Conservation (phyloP, 257 asterid species). For the Linaria vulgaris region DNA sequence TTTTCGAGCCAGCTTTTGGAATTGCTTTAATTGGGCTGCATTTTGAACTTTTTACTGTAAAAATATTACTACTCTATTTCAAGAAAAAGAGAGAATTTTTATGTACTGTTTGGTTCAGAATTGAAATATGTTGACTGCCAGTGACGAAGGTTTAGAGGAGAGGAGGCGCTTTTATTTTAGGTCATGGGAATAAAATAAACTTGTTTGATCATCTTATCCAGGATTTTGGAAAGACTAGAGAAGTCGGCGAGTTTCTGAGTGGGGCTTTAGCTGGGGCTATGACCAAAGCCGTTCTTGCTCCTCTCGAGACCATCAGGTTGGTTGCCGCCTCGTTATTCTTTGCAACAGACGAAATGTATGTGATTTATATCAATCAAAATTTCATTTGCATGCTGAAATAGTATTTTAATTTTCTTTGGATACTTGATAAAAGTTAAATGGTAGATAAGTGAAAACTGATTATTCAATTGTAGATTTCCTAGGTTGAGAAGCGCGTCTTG, state of each 20-base stretch:
- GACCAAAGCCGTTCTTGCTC: slow-evolving; percentile 97
- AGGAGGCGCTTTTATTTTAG: slow-evolving; percentile 13
- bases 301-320: slow-evolving; percentile 96
- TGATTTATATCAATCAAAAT: not conserved
- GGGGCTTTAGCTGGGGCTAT: slow-evolving; percentile 97
- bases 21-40: too few species aligned
- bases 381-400: not conserved
- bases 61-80: too few species aligned
- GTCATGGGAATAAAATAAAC: slow-evolving; percentile 11
- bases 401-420: not conserved
- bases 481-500: not conserved
- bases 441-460: too few species aligned
- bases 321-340: slow-evolving; percentile 8
- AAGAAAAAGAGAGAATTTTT: too few species aligned
- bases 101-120: too few species aligned
- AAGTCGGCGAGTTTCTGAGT: slow-evolving; percentile 85
- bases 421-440: slow-evolving; percentile 4
- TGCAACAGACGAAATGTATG: not conserved
- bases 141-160: not conserved
- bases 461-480: slow-evolving; percentile 2
- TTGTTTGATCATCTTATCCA: slow-evolving; percentile 33
- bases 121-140: not conserved
- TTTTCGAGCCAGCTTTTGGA: too few species aligned
- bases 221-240: slow-evolving; percentile 64
- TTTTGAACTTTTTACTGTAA: too few species aligned